Evolutionary conservation across 768 basidiomycete genomes (phyloP).

Genomic region (Boletus rufocinnamomeus): DNA sequence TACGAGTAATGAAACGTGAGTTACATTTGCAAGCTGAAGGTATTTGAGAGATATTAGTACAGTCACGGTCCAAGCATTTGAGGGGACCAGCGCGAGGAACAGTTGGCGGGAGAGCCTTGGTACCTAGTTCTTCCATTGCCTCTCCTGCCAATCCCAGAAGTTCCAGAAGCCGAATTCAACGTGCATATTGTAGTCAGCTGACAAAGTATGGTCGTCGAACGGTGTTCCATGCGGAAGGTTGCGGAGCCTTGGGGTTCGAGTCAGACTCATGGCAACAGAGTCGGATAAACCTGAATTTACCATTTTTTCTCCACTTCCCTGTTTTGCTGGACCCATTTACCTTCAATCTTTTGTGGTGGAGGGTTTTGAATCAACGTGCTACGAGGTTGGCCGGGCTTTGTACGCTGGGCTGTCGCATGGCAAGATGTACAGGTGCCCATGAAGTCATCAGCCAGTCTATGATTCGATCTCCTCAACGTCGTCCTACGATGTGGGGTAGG

Average conservation of each 20-base stretch:
- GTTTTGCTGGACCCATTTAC: background rate
- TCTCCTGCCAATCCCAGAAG: background rate
- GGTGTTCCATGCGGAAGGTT: background rate
- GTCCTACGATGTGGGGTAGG: background rate
- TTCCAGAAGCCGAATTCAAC: background rate
- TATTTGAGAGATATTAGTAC: background rate
- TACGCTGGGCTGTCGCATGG: constrained; percentile 5
- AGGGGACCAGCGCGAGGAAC: background rate
- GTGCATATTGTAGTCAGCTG: constrained; percentile 1
- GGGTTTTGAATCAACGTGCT: background rate
- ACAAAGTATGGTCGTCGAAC: background rate
- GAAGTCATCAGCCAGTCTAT: constrained; percentile 5
- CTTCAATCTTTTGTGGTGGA: background rate
- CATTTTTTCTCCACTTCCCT: background rate
- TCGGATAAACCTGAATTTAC: background rate
- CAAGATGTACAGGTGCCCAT: constrained; percentile 6
- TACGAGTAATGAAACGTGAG: background rate
- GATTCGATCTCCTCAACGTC: background rate
- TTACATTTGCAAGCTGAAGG: background rate
- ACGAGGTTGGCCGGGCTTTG: background rate
- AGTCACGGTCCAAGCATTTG: background rate
- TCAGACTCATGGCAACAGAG: background rate
- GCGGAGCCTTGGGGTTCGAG: background rate
- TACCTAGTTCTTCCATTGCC: background rate
- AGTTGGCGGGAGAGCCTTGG: background rate